Evolutionary conservation across 306 rosid species (phyloP), one percentile per base, ranked within the genome.

Genomic region (Oxytropis ochrocephala): DNA sequence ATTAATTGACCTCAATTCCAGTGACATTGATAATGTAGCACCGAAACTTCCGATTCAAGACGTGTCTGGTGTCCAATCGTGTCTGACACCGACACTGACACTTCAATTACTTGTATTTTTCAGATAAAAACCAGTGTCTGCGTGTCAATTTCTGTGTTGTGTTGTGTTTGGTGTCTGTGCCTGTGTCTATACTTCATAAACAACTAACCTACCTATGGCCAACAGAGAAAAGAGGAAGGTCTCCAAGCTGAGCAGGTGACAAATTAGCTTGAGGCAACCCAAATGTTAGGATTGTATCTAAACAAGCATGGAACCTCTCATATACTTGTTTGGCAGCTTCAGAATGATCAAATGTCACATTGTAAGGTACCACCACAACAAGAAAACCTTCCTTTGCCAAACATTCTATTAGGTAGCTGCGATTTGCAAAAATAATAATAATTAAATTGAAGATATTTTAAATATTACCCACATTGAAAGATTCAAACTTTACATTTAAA

Each of bases 271-370:
- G 64, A 12, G 97, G 90, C 80, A 94, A 76, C 36, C 99, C 99
- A 75, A 75, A 79, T 16, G 84, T 70, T 8, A 82, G 81, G 62
- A 94, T 52, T 55, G 85, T 63, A 65, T 86, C 79, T 85, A 90
- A 84, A 75, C 96, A 87, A 61, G 83, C 51, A 24, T 91, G 76
- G 78, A 94, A 90, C 70, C 88, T 82, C 54, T 90, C 96, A 64
- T 87, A 87, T 8, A 90, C 96, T 81, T 90, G 95, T 17, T 79
- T 81, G 44, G 97, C 57, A 74, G 95, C 97, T 69, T 54, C 60
- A 59, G 88, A 54, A 72, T 94, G 99, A 78, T 91, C 91, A 82
- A 94, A 94, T 8, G 96, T 94, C 79, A 90, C 97, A 82, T 85
- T 88, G 43, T 91, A 88, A 67, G 99, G 99, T 68, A 94, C 97